These are phyloP conservation scores for Trichoderma orchidacearum DNA, from an alignment of 495 filamentous ascomycete genomes.

Conservation along the genomic window DNA sequence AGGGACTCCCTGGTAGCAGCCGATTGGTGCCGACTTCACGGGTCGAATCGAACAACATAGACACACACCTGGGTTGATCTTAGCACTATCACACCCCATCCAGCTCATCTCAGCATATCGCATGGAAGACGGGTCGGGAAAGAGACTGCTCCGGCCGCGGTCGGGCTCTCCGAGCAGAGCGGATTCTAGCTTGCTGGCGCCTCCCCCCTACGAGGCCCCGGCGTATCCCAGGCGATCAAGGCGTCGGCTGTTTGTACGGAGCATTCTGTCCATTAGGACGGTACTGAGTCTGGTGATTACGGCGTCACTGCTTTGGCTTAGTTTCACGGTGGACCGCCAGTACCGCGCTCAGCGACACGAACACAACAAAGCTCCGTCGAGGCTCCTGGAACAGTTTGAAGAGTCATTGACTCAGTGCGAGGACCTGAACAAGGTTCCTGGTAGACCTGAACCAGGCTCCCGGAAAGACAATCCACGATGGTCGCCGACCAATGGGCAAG, in stretches of 20 bases:
- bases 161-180: no score
- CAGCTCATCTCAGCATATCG: not conserved
- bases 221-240: not conserved
- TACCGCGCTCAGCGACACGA: not conserved
- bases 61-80: no score
- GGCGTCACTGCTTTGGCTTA: not conserved
- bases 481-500: conserved; percentile 1
- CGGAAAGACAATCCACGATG: conserved; percentile 6
- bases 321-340: not conserved
- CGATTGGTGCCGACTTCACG: no score
- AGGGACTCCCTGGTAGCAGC: no score
- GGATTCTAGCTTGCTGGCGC: not conserved
- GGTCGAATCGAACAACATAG: no score
- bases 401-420: conserved; percentile 1
- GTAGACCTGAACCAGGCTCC: not conserved
- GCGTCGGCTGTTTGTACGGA: not conserved
- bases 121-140: not conserved
- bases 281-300: not conserved
- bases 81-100: not conserved
- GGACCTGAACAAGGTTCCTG: not conserved
- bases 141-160: not conserved
- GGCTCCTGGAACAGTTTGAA: not conserved
- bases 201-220: not conserved
- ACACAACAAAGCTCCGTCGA: not conserved
- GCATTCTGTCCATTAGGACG: not conserved